Conservation (phyloP, 2,329 filamentous ascomycete genomes). For the Elsinoe australis region DNA sequence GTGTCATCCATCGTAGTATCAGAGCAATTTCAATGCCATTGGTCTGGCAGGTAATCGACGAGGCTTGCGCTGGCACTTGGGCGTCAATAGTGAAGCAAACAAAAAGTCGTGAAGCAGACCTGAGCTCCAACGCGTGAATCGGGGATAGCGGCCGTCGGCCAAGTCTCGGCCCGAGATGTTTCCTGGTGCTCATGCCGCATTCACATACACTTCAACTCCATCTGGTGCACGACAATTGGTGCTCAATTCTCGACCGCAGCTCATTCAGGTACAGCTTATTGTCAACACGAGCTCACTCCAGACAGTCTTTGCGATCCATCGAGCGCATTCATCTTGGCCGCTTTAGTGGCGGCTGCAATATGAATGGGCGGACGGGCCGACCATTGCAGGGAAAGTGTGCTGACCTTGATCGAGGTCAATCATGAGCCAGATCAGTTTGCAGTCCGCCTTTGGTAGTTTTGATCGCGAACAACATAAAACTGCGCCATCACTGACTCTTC, state of each 20-base stretch:
- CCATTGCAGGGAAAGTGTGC: no score
- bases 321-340: no score
- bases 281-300: no score
- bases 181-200: no score
- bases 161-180: background rate
- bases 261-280: no score
- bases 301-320: no score
- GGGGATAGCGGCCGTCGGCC: background rate
- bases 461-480: background rate
- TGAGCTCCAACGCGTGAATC: constrained; percentile 11
- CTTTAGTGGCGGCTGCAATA: background rate
- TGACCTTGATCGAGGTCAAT: no score
- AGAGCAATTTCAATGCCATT: background rate
- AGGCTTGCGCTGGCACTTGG: background rate
- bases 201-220: background rate
- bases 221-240: no score
- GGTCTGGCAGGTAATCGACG: background rate
- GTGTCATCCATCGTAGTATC: constrained; percentile 58
- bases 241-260: no score
- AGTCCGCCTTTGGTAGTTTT: constrained; percentile 13
- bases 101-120: background rate
- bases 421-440: constrained; percentile 16
- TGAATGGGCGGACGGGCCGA: no score
- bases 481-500: background rate
- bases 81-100: background rate